Conservation (phyloP, 208 protist species). For the Leishmania turanica region DNA sequence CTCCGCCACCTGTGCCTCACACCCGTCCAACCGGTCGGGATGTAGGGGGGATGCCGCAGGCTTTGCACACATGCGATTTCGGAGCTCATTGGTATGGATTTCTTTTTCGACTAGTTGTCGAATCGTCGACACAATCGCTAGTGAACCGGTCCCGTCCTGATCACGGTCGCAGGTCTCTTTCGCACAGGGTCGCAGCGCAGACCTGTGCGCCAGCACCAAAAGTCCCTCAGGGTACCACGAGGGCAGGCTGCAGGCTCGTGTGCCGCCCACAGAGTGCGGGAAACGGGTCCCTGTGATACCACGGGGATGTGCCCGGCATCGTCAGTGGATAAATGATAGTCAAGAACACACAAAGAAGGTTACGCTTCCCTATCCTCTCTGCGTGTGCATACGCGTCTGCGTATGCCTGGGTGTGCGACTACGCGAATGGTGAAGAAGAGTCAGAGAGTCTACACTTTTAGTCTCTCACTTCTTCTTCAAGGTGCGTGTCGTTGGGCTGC, state of each 20-base stretch:
- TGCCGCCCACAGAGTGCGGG: background rate
- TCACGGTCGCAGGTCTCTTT: background rate
- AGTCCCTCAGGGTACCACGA: background rate
- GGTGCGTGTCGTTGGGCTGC: background rate
- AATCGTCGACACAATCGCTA: background rate
- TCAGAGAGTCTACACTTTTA: background rate
- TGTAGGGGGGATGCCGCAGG: background rate
- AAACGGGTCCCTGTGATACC: background rate
- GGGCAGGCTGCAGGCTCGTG: background rate
- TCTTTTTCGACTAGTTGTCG: background rate
- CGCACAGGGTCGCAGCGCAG: background rate
- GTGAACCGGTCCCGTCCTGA: background rate
- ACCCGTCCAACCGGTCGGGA: background rate
- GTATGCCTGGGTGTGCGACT: background rate
- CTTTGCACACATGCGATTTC: background rate
- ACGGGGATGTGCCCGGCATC: background rate
- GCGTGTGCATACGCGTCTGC: constrained; percentile 6
- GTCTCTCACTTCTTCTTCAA: background rate
- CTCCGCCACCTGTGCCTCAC: background rate
- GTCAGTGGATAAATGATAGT: background rate
- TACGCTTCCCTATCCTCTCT: background rate
- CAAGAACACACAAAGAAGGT: background rate
- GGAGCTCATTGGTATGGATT: background rate
- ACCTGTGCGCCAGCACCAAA: background rate
- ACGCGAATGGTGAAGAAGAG: background rate